These are phyloP conservation scores for Uromyces viciae-fabae DNA, from an alignment of 1,284 basidiomycete genomes.

Conservation along the genomic window DNA sequence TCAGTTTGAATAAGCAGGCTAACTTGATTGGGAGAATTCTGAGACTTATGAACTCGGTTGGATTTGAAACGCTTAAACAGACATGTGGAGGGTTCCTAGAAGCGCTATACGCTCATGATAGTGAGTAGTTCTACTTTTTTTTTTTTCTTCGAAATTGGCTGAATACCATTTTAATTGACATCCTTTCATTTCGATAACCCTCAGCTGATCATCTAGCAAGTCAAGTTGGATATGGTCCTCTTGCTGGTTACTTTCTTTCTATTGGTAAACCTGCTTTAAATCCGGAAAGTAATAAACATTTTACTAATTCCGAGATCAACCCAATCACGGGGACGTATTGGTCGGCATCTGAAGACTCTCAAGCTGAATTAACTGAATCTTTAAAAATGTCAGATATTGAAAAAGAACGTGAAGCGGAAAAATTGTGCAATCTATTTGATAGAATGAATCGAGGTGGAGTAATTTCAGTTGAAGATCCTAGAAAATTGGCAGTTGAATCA, in stretches of 20 bases:
- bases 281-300: slow-evolving; percentile 10
- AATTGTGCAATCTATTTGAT: slow-evolving; percentile 81
- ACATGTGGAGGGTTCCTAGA: slow-evolving; percentile 4
- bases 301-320: background rate
- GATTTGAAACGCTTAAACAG: slow-evolving; percentile 22
- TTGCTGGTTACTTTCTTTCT: slow-evolving; percentile 29
- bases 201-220: slow-evolving; percentile 20
- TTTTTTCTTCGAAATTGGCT: background rate
- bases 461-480: slow-evolving; percentile 53
- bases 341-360: background rate
- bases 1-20: slow-evolving; percentile 22
- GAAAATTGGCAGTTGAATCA: slow-evolving; percentile 46
- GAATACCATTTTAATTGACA: background rate
- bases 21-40: slow-evolving; percentile 31
- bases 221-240: slow-evolving; percentile 37
- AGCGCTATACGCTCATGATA: slow-evolving; percentile 19
- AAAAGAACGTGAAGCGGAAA: slow-evolving; percentile 63
- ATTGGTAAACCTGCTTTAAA: slow-evolving; percentile 27
- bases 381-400: slow-evolving; percentile 4
- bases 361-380: background rate
- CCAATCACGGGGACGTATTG: slow-evolving; percentile 32
- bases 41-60: slow-evolving; percentile 24
- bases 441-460: slow-evolving; percentile 67
- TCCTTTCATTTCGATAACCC: background rate
- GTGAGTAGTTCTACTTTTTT: slow-evolving; percentile 5